Conservation (phyloP, 2,329 filamentous ascomycete species). For the Penicillium sp. region DNA sequence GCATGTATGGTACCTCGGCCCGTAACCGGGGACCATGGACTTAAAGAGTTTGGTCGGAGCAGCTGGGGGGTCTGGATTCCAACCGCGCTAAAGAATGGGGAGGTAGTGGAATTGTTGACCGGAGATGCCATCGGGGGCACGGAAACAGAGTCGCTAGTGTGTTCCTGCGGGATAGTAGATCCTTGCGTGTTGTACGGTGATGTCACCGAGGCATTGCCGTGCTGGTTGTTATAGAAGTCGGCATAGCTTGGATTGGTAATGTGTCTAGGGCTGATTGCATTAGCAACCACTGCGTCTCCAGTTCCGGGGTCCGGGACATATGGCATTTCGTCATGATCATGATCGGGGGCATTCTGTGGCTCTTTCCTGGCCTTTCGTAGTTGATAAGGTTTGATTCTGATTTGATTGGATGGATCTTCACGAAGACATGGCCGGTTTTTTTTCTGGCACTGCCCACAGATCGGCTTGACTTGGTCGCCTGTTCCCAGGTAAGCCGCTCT, state of each 20-base stretch:
- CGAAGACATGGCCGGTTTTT: constrained; percentile 8
- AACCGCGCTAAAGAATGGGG: constrained; percentile 1
- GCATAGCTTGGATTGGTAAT: neutral
- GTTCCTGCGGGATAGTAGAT: neutral
- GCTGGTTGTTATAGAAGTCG: neutral
- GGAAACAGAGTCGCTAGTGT: constrained; percentile 1
- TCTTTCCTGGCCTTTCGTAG: neutral
- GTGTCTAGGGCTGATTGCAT: constrained; percentile 3
- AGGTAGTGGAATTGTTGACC: constrained; percentile 2
- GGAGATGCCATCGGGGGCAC: constrained; percentile 1
- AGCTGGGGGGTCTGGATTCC: constrained; percentile 1
- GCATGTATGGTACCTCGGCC: neutral
- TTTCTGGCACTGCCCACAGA: constrained; percentile 11
- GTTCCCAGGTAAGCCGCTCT: constrained; percentile 2
- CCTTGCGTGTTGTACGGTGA: neutral
- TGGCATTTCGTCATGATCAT: constrained; percentile 1
- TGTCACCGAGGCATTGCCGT: neutral
- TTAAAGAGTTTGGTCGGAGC: constrained; percentile 2
- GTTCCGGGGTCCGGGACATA: neutral
- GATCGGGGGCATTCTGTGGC: neutral
- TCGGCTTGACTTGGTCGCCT: constrained; percentile 11
- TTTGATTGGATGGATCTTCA: constrained; percentile 3
- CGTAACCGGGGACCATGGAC: constrained; percentile 5
- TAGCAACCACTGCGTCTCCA: constrained; percentile 1
- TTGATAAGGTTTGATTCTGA: constrained; percentile 7